phyloP scores from a whole-genome alignment of 73 alveolate species.

The Symbiodinium natans region DNA sequence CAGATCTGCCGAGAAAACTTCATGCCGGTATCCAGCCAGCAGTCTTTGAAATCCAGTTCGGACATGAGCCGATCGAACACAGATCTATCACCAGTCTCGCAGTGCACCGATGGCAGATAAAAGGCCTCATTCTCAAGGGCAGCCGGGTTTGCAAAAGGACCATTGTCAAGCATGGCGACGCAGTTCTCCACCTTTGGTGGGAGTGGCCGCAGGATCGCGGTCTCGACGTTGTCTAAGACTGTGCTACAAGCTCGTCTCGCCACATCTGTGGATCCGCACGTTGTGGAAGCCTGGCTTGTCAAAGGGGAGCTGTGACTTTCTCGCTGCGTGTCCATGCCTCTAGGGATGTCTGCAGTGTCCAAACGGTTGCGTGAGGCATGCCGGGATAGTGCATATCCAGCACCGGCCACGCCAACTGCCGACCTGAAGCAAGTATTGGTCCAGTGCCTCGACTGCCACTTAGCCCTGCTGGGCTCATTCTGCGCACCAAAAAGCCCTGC shows the following conservation, averaged over 20 bases:
- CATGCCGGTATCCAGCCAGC: slow-evolving; percentile 94
- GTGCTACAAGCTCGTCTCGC: background rate
- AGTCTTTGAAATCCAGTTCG: slow-evolving; percentile 74
- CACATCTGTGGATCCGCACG: background rate
- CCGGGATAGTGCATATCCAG: background rate
- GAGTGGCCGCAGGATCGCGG: slow-evolving; percentile 6
- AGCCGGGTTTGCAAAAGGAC: slow-evolving; percentile 38
- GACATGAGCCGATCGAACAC: slow-evolving; percentile 60
- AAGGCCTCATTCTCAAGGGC: slow-evolving; percentile 68
- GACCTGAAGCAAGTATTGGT: background rate
- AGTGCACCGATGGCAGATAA: slow-evolving; percentile 49
- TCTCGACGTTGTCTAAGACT: background rate
- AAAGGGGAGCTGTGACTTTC: background rate
- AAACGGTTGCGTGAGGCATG: background rate
- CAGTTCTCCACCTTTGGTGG: slow-evolving; percentile 25
- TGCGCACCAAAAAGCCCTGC: background rate
- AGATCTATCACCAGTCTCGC: slow-evolving; percentile 70
- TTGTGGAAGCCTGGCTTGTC: background rate
- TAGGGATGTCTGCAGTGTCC: background rate
- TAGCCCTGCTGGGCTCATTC: background rate
- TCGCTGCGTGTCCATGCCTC: background rate
- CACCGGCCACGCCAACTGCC: background rate
- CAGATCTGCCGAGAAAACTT: slow-evolving; percentile 78
- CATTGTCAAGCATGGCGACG: slow-evolving; percentile 15
- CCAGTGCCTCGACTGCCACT: background rate